A percentile compares a stretch with the other conserved stretches of the same genome.
Evolutionary conservation across 2,329 filamentous ascomycete species (phyloP).

Genomic region (Septoria linicola): DNA sequence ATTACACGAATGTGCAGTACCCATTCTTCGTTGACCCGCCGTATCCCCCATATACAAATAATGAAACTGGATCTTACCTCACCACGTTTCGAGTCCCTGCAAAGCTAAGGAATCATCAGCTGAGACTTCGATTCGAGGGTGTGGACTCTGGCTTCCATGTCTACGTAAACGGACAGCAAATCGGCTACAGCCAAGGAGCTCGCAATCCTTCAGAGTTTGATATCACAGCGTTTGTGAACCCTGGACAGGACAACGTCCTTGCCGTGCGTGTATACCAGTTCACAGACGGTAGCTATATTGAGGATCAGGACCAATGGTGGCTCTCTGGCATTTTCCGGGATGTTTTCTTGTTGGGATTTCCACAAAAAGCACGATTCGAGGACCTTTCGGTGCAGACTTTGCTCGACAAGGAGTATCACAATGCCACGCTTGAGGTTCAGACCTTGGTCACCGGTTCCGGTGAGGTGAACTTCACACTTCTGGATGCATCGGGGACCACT

Average conservation of each 20-base stretch:
- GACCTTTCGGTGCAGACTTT: conserved; percentile 58
- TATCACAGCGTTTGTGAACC: conserved; percentile 53
- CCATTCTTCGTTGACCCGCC: conserved; percentile 62
- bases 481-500: conserved; percentile 35
- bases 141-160: conserved; percentile 71
- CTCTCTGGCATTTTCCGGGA: conserved; percentile 61
- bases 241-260: conserved; percentile 53
- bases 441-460: conserved; percentile 37
- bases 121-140: conserved; percentile 67
- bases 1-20: conserved; percentile 68
- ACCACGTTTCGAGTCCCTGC: conserved; percentile 56
- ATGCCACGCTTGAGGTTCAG: conserved; percentile 47
- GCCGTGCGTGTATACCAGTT: conserved; percentile 69
- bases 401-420: conserved; percentile 53
- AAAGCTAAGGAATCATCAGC: conserved; percentile 49
- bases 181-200: conserved; percentile 68
- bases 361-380: conserved; percentile 51
- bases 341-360: conserved; percentile 61
- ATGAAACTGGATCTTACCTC: conserved; percentile 64
- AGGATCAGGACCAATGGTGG: conserved; percentile 49
- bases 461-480: conserved; percentile 45
- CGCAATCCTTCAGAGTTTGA: conserved; percentile 71
- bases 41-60: conserved; percentile 57
- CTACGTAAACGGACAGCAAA: conserved; percentile 62
- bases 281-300: conserved; percentile 67